phyloP scores from a whole-genome alignment of 2,329 filamentous ascomycete genomes.

The Diplocarpon rosae region DNA sequence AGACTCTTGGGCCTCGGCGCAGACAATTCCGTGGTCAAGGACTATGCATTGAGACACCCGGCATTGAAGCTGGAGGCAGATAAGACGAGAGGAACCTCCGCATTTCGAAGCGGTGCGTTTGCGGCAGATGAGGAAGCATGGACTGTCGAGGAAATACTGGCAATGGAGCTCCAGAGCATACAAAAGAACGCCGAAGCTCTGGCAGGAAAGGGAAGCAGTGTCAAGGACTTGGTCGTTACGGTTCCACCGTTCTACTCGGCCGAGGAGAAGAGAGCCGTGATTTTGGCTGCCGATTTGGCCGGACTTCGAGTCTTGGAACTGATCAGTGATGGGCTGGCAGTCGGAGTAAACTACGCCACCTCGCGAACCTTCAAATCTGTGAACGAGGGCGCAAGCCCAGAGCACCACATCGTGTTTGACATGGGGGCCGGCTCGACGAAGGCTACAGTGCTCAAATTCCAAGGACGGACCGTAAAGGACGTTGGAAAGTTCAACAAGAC shows the following conservation, averaged over 20 bases:
- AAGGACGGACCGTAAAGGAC: constrained; percentile 82
- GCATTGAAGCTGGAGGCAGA: constrained; percentile 57
- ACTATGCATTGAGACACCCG: constrained; percentile 69
- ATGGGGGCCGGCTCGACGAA: constrained; percentile 96
- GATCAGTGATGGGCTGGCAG: constrained; percentile 81
- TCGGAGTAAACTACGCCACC: constrained; percentile 92
- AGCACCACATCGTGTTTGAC: constrained; percentile 89
- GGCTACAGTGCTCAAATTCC: constrained; percentile 81
- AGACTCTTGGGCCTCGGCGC: constrained; percentile 66
- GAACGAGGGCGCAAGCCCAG: constrained; percentile 72
- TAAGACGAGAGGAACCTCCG: constrained; percentile 54
- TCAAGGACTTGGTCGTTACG: constrained; percentile 80
- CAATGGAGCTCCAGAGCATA: constrained; percentile 92
- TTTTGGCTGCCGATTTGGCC: constrained; percentile 75
- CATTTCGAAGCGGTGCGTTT: constrained; percentile 70
- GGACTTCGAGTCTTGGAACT: constrained; percentile 77
- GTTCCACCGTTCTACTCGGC: constrained; percentile 82
- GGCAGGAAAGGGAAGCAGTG: constrained; percentile 61
- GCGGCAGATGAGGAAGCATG: constrained; percentile 50
- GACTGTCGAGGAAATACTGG: constrained; percentile 85
- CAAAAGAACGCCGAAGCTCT: constrained; percentile 77
- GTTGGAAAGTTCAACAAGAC: constrained; percentile 92
- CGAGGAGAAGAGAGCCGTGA: constrained; percentile 79
- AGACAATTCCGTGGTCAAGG: constrained; percentile 48
- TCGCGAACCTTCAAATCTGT: constrained; percentile 79